Conservation (phyloP, 495 filamentous ascomycete species). For the Daldinia decipiens region DNA sequence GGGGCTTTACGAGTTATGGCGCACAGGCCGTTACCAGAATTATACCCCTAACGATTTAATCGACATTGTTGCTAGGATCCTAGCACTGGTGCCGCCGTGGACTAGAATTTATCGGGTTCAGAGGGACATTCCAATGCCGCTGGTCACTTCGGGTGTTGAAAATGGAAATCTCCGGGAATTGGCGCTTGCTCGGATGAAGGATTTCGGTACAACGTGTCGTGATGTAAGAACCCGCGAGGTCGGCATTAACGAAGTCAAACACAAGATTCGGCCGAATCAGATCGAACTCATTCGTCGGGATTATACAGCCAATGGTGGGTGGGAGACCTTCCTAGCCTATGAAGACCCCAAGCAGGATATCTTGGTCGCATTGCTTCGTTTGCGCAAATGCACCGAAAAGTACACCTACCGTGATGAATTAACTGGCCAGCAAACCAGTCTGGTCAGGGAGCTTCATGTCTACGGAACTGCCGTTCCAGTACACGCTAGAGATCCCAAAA, state of each 20-base stretch:
- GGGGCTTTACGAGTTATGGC: slow-evolving; percentile 96
- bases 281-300: slow-evolving; percentile 96
- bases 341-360: slow-evolving; percentile 99
- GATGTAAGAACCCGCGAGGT: slow-evolving; percentile 98
- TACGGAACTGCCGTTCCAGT: slow-evolving; percentile 96
- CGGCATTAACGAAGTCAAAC: slow-evolving; percentile 97
- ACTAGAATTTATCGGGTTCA: slow-evolving; percentile 98
- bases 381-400: slow-evolving; percentile 88
- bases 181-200: slow-evolving; percentile 94
- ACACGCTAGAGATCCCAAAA: slow-evolving; percentile 89
- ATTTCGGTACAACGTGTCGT: slow-evolving; percentile 96
- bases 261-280: slow-evolving; percentile 96
- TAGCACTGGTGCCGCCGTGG: slow-evolving; percentile 96
- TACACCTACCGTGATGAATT: slow-evolving; percentile 94
- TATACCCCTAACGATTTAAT: slow-evolving; percentile 97
- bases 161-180: slow-evolving; percentile 97
- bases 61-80: slow-evolving; percentile 92
- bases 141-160: slow-evolving; percentile 96
- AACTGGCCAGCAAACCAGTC: slow-evolving; percentile 83
- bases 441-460: slow-evolving; percentile 94
- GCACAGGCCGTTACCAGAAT: slow-evolving; percentile 96
- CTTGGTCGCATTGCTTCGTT: slow-evolving; percentile 86
- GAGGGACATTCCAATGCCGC: slow-evolving; percentile 97
- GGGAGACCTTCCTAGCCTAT: slow-evolving; percentile 98
- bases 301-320: slow-evolving; percentile 93